phyloP scores from a whole-genome alignment of 176 grass and related monocot species.

The Oropetium thomaeum region DNA sequence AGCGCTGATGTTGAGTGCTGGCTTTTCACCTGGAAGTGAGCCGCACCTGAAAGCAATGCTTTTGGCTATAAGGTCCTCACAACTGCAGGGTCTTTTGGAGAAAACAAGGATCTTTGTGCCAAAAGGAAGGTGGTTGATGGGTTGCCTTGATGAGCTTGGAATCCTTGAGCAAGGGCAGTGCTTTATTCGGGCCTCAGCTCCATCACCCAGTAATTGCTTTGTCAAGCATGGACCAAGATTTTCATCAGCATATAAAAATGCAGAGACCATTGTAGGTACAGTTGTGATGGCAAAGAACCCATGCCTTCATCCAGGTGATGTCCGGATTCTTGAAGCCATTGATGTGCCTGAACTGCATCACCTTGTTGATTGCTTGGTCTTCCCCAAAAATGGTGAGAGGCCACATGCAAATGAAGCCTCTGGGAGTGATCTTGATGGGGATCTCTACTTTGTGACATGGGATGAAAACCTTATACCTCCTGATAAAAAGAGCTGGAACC shows the following conservation, averaged over 20 bases:
- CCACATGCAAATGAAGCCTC: slow-evolving; percentile 90
- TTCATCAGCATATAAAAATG: slow-evolving; percentile 45
- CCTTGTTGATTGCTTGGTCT: slow-evolving; percentile 88
- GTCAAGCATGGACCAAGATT: slow-evolving; percentile 61
- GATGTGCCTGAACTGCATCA: slow-evolving; percentile 70
- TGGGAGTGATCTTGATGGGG: slow-evolving; percentile 92
- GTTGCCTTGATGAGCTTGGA: slow-evolving; percentile 82
- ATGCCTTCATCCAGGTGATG: slow-evolving; percentile 87
- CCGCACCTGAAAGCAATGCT: slow-evolving; percentile 81
- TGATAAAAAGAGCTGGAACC: slow-evolving; percentile 65
- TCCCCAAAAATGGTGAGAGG: slow-evolving; percentile 79
- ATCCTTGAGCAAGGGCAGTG: slow-evolving; percentile 80
- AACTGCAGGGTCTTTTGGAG: slow-evolving; percentile 57
- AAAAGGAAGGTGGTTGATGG: slow-evolving; percentile 90
- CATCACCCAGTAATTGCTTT: slow-evolving; percentile 63
- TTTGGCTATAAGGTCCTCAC: slow-evolving; percentile 70
- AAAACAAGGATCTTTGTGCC: slow-evolving; percentile 88
- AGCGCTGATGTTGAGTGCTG: slow-evolving; percentile 80
- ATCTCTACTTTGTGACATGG: slow-evolving; percentile 93
- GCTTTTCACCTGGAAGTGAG: slow-evolving; percentile 66
- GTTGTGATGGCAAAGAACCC: slow-evolving; percentile 91
- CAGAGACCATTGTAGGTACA: slow-evolving; percentile 59
- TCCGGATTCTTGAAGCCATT: slow-evolving; percentile 82
- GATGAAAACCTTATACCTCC: slow-evolving; percentile 82
- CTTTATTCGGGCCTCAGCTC: slow-evolving; percentile 67